Percentiles rank a stretch among this genome's conserved stretches.
Evolutionary conservation across 2,329 filamentous ascomycete species (phyloP).

Genomic region (Aureobasidium sp.): DNA sequence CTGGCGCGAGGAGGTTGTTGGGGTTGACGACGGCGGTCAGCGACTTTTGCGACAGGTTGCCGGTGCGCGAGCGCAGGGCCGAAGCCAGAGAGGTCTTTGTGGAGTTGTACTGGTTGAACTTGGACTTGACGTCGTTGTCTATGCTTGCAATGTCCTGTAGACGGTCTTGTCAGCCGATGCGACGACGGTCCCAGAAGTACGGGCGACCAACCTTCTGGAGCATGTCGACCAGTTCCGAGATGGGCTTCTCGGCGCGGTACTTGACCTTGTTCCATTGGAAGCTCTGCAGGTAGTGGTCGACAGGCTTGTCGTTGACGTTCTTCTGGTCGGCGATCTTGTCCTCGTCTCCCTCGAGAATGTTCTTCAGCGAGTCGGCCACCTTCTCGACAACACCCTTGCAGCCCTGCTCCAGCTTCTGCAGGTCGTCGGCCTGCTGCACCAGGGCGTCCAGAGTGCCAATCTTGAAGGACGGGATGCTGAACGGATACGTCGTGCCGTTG

Average conservation of each 20-base stretch:
- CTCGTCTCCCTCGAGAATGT: conserved; percentile 76
- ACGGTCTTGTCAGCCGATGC: background rate
- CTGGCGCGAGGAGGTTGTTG: conserved; percentile 62
- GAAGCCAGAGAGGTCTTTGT: conserved; percentile 77
- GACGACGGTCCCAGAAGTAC: background rate
- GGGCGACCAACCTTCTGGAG: conserved; percentile 65
- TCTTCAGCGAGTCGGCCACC: conserved; percentile 77
- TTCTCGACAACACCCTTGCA: conserved; percentile 82
- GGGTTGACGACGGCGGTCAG: conserved; percentile 84
- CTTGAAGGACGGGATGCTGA: conserved; percentile 89
- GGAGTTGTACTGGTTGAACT: conserved; percentile 89
- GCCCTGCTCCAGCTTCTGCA: conserved; percentile 74
- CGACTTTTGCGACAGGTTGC: conserved; percentile 90
- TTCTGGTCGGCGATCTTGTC: conserved; percentile 79
- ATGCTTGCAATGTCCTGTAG: conserved; percentile 75
- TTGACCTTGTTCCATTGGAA: conserved; percentile 98
- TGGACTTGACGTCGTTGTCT: conserved; percentile 92
- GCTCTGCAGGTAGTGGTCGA: conserved; percentile 80
- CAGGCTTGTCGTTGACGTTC: conserved; percentile 93
- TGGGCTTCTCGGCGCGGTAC: conserved; percentile 85
- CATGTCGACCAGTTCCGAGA: conserved; percentile 78
- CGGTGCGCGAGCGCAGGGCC: conserved; percentile 81
- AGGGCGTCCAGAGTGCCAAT: conserved; percentile 93
- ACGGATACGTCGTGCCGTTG: conserved; percentile 67
- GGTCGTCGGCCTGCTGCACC: conserved; percentile 92